phyloP scores from a whole-genome alignment of 2,329 filamentous ascomycete genomes.

The Neobulgaria alba region DNA sequence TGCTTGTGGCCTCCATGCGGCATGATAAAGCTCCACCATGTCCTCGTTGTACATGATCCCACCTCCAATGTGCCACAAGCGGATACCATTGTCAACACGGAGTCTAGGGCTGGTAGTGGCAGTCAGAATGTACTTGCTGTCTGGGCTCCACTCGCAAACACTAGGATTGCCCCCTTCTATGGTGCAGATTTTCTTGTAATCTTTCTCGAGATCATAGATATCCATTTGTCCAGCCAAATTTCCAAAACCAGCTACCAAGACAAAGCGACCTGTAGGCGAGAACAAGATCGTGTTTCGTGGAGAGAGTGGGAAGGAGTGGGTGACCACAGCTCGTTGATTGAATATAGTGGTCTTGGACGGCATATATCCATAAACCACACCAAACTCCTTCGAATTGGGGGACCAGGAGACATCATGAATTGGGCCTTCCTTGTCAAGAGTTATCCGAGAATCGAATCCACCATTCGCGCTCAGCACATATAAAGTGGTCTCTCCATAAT shows the following conservation, averaged over 20 bases:
- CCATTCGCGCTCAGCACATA: conserved; percentile 91
- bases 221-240: conserved; percentile 97
- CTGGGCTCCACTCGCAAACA: conserved; percentile 94
- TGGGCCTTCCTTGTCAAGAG: conserved; percentile 91
- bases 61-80: conserved; percentile 88
- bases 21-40: conserved; percentile 88
- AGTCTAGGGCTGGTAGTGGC: conserved; percentile 95
- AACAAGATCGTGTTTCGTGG: conserved; percentile 94
- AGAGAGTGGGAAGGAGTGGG: conserved; percentile 76
- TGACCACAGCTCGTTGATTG: conserved; percentile 75
- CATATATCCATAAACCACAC: conserved; percentile 97
- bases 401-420: conserved; percentile 99
- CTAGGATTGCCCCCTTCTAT: conserved; percentile 95
- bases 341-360: conserved; percentile 99
- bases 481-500: conserved; percentile 96
- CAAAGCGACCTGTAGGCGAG: conserved; percentile 87
- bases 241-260: conserved; percentile 90
- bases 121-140: conserved; percentile 90
- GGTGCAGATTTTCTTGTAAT: conserved; percentile 84
- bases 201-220: conserved; percentile 91
- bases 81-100: conserved; percentile 92
- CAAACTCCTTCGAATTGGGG: conserved; percentile 94
- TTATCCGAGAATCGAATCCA: conserved; percentile 83
- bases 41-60: conserved; percentile 92
- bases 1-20: conserved; percentile 74